These are phyloP conservation scores for Ceratocystis variospora DNA, from an alignment of 2,329 filamentous ascomycete species.

Conservation along the genomic window DNA sequence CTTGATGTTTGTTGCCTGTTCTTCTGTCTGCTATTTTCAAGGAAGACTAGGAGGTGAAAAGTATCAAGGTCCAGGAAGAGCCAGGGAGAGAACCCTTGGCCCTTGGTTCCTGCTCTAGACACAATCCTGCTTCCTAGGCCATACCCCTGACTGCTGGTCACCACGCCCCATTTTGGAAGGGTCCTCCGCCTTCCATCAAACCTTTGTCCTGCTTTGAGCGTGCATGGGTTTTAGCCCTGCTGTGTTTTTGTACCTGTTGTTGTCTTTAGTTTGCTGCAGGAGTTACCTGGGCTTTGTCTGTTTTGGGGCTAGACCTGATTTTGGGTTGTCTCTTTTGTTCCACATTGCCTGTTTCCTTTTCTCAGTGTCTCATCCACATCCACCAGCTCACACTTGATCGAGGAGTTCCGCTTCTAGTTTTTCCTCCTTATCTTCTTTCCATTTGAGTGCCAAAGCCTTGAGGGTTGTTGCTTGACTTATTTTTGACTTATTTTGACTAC, in stretches of 20 bases:
- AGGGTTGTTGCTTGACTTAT: not conserved
- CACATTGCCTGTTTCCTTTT: slow-evolving; percentile 8
- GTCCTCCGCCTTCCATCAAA: not conserved
- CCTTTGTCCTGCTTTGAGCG: slow-evolving; percentile 1
- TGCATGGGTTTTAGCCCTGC: not conserved
- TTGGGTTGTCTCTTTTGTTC: slow-evolving; percentile 3
- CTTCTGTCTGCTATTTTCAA: not conserved
- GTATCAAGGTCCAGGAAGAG: not conserved
- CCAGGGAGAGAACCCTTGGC: not conserved
- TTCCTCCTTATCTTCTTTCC: not conserved
- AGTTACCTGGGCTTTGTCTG: not conserved
- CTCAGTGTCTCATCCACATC: not conserved
- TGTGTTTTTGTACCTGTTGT: not conserved
- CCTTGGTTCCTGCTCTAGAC: slow-evolving; percentile 1
- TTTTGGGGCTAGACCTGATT: slow-evolving; percentile 5
- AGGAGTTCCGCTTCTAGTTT: not conserved
- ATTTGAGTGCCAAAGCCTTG: not conserved
- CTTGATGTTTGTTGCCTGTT: not conserved
- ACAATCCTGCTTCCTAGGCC: slow-evolving; percentile 1
- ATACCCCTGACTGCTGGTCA: not conserved
- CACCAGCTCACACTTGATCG: not conserved
- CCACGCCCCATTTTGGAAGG: slow-evolving; percentile 6
- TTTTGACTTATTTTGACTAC: not conserved
- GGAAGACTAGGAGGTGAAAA: not conserved
- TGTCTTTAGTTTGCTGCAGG: not conserved